phyloP scores from a whole-genome alignment of 2,329 filamentous ascomycete genomes.

The Pleurostoma richardsiae region DNA sequence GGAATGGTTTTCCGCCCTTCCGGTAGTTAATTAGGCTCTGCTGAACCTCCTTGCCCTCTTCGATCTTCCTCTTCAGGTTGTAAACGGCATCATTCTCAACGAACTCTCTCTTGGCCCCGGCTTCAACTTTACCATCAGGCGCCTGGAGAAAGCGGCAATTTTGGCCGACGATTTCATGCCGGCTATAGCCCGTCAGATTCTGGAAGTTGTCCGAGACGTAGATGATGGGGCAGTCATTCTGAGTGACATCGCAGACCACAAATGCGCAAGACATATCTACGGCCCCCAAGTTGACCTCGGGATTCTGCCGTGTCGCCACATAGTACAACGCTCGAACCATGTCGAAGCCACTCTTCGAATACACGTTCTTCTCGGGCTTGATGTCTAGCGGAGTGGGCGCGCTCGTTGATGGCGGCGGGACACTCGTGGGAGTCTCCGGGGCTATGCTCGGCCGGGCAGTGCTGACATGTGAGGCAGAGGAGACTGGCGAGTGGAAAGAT shows the following conservation, averaged over 20 bases:
- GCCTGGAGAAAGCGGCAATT: slow-evolving; percentile 95
- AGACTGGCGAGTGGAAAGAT: slow-evolving; percentile 22
- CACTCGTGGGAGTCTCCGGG: slow-evolving; percentile 7
- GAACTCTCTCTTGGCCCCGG: slow-evolving; percentile 76
- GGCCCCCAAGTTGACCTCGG: slow-evolving; percentile 83
- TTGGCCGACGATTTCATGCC: slow-evolving; percentile 81
- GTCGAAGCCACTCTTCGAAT: slow-evolving; percentile 90
- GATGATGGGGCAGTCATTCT: slow-evolving; percentile 86
- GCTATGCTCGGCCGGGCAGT: slow-evolving; percentile 7
- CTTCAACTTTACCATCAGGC: slow-evolving; percentile 77
- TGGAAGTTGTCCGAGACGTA: slow-evolving; percentile 97
- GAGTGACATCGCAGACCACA: slow-evolving; percentile 85
- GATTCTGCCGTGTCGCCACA: slow-evolving; percentile 76
- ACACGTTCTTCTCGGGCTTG: slow-evolving; percentile 60
- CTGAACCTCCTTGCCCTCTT: slow-evolving; percentile 72
- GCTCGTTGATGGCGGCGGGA: slow-evolving; percentile 16
- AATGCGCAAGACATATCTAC: slow-evolving; percentile 96
- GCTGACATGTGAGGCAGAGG: slow-evolving; percentile 8
- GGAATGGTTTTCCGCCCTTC: slow-evolving; percentile 90
- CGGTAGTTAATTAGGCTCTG: slow-evolving; percentile 94
- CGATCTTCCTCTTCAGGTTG: slow-evolving; percentile 78
- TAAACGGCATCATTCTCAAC: slow-evolving; percentile 82
- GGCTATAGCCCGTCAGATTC: slow-evolving; percentile 85
- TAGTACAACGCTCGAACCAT: slow-evolving; percentile 81
- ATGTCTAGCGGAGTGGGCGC: slow-evolving; percentile 24